Base-by-base conservation (phyloP, 306 rosid genomes). In the Vigna nakashimae region DNA sequence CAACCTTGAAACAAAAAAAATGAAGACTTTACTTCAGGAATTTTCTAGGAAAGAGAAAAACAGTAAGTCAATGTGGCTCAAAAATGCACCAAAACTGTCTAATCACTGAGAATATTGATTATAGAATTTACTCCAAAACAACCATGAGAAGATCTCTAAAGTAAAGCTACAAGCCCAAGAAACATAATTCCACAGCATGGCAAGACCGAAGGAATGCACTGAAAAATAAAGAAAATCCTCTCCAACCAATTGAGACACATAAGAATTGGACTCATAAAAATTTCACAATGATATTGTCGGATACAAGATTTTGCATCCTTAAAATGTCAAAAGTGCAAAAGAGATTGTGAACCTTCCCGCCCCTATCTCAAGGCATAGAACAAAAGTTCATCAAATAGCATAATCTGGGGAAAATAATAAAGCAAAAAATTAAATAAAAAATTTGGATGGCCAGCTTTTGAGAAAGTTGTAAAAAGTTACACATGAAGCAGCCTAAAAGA, bases 401-500 rank as follows among this genome's bases (percentile, higher is more conserved):
- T 20, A 20, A 20, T 20, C 22, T 20, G 22, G 22, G 22, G 22
- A 20, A 74, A 40, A 66, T 66, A 40, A 62, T 40, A 26, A 77
- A 53, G 42, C 60, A 32, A 59, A 67, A 69, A 45, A 26, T 16
- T 8, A 42, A 59, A 79, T 59, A 8, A 9, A 53, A n/a, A 22
- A 24, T 66, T 30, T 20, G 16, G 66, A 75, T 55, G 45, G 64
- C 77, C 63, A 38, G 55, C 62, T 42, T 66, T 18, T 16, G 52
- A 17, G 70, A 67, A 73, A 65, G 22, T 55, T 22, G 20, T 42
- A 32, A 26, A 40, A 51, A 36, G 16, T 43, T 73, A 26, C 9
- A 13, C 32, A 64, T 40, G 45, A 59, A 55, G 75, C 52, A 53
- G 12, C 65, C 50, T 70, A 34, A 70, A 52, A 65, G 50, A 66